These are phyloP conservation scores for Gastroboletus turbinatus DNA, from an alignment of 1,284 basidiomycete genomes.

Conservation along the genomic window DNA sequence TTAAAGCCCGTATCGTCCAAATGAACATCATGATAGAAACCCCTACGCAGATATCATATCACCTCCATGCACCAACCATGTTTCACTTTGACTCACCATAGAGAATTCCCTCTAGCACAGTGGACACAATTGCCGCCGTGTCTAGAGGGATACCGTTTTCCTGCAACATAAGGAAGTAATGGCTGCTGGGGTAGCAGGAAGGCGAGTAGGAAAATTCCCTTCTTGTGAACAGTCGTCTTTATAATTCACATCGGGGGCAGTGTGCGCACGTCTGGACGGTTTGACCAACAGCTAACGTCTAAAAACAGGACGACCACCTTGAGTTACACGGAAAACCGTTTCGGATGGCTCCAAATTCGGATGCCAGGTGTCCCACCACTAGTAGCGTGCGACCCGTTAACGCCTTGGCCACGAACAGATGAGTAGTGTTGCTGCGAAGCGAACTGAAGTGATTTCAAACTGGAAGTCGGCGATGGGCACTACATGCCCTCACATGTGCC, in stretches of 20 bases:
- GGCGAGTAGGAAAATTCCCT: neutral
- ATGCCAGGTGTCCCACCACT: too few species aligned
- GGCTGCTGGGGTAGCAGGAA: neutral
- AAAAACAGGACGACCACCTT: too few species aligned
- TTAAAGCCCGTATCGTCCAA: slow-evolving; percentile 13
- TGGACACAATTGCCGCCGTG: slow-evolving; percentile 19
- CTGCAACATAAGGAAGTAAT: neutral
- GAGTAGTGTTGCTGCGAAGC: too few species aligned
- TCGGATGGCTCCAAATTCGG: too few species aligned
- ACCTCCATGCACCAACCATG: neutral
- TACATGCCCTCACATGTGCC: too few species aligned
- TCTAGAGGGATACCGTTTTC: slow-evolving; percentile 19
- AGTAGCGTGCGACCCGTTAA: too few species aligned
- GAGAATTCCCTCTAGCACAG: slow-evolving; percentile 22
- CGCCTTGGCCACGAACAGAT: too few species aligned
- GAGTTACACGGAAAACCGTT: too few species aligned
- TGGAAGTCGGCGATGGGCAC: too few species aligned
- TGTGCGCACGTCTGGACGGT: too few species aligned
- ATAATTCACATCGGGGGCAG: neutral
- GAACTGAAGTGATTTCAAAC: too few species aligned
- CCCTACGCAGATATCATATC: slow-evolving; percentile 1
- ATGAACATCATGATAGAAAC: slow-evolving; percentile 19
- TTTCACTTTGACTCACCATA: slow-evolving; percentile 15
- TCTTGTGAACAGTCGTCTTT: neutral
- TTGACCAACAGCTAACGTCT: too few species aligned